A percentile compares a stretch with the other conserved stretches of the same genome.
These are phyloP conservation scores for Turritis glabra DNA, from an alignment of 345 rosid species.

Conservation along the genomic window DNA sequence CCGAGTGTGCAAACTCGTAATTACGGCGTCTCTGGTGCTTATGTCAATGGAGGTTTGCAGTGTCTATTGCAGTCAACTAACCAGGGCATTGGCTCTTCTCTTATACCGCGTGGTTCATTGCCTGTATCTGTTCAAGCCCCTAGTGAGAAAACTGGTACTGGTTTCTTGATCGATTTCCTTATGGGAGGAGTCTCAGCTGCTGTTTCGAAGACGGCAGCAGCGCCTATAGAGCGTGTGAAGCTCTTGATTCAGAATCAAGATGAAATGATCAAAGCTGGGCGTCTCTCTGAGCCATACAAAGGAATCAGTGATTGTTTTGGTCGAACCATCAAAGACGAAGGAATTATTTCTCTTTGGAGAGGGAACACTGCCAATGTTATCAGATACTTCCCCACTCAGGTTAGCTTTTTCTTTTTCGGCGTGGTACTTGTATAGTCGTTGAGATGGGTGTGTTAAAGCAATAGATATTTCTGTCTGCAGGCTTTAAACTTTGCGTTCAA, in stretches of 20 bases:
- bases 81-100: constrained; percentile 37
- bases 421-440: background rate
- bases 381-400: constrained; percentile 92
- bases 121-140: constrained; percentile 61
- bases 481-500: constrained; percentile 95
- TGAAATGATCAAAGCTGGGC: constrained; percentile 76
- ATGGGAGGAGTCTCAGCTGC: constrained; percentile 95
- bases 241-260: constrained; percentile 90
- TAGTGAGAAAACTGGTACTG: constrained; percentile 70
- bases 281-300: constrained; percentile 82
- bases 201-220: constrained; percentile 85
- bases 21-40: constrained; percentile 25
- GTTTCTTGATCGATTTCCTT: constrained; percentile 71
- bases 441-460: constrained; percentile 4
- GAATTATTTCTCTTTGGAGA: constrained; percentile 71
- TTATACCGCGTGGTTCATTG: constrained; percentile 33
- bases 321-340: constrained; percentile 70
- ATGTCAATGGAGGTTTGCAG: constrained; percentile 42
- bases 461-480: constrained; percentile 5
- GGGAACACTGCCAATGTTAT: constrained; percentile 91
- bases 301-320: constrained; percentile 76
- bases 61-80: constrained; percentile 39
- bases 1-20: constrained; percentile 34
- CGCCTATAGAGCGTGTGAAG: constrained; percentile 88
- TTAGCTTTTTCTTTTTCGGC: constrained; percentile 25